These are phyloP conservation scores for Colletotrichum sp. DNA, from an alignment of 2,329 filamentous ascomycete species.

Conservation along the genomic window DNA sequence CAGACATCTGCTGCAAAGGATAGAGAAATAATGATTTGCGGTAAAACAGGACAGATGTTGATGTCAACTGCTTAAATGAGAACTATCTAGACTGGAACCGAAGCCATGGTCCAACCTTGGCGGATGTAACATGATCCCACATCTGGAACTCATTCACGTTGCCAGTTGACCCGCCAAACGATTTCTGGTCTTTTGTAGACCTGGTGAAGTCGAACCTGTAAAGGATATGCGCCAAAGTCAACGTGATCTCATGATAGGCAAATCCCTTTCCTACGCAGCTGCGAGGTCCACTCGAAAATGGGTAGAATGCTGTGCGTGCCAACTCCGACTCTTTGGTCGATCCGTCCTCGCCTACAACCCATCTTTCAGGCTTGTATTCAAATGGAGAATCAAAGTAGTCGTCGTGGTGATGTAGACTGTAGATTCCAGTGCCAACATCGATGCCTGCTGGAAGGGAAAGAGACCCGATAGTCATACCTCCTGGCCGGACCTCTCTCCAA, in stretches of 20 bases:
- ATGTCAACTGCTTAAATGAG: too few relatives aligned
- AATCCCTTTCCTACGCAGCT: conserved; percentile 3
- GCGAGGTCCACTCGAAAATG: conserved; percentile 6
- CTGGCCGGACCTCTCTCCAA: conserved; percentile 18
- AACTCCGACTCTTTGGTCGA: conserved; percentile 55
- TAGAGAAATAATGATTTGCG: not conserved
- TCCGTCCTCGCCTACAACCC: conserved; percentile 31
- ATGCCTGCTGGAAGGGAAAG: conserved; percentile 14
- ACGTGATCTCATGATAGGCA: not conserved
- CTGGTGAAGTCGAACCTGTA: not conserved
- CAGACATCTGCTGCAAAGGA: not conserved
- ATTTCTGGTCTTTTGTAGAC: not conserved
- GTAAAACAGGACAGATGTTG: not conserved
- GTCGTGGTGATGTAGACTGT: conserved; percentile 22
- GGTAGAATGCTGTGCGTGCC: conserved; percentile 51
- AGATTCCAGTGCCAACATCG: conserved; percentile 24
- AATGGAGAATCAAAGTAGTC: not conserved
- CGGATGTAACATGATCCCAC: conserved; percentile 10
- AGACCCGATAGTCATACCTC: conserved; percentile 20
- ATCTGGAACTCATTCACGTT: conserved; percentile 4
- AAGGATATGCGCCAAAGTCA: conserved; percentile 5
- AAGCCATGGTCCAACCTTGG: conserved; percentile 3
- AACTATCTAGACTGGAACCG: not conserved
- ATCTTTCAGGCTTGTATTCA: conserved; percentile 2
- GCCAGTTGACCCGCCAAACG: conserved; percentile 1